Percentiles rank a stretch among this genome's conserved stretches.
Conservation (phyloP, 345 rosid species). For the Pelargonium nanum region DNA sequence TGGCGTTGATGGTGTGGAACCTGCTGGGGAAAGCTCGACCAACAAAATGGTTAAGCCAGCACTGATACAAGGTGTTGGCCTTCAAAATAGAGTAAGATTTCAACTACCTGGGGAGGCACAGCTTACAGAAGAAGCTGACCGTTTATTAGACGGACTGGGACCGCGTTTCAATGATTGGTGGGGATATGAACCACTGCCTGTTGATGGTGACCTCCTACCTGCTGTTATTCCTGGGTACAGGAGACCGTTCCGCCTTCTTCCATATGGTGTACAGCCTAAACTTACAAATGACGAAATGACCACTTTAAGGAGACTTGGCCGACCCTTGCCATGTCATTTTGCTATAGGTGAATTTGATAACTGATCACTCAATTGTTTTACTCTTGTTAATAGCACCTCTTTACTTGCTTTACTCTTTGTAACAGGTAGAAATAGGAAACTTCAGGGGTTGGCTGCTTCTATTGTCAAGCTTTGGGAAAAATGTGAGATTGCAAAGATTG, state of each 20-base stretch:
- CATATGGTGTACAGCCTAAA: constrained; percentile 64
- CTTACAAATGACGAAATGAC: constrained; percentile 93
- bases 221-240: constrained; percentile 64
- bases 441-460: constrained; percentile 77
- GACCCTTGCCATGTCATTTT: constrained; percentile 86
- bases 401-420: constrained; percentile 13
- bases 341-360: constrained; percentile 47
- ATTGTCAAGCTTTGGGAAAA: constrained; percentile 88
- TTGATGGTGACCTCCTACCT: constrained; percentile 89
- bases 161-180: constrained; percentile 90
- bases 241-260: constrained; percentile 91
- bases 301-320: constrained; percentile 74
- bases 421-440: constrained; percentile 80
- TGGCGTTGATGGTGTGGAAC: constrained; percentile 11
- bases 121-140: constrained; percentile 64
- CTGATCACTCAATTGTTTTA: constrained; percentile 6
- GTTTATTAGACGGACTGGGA: constrained; percentile 74
- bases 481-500: constrained; percentile 92
- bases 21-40: constrained; percentile 17
- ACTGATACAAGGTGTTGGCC: constrained; percentile 58
- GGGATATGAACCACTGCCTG: constrained; percentile 90
- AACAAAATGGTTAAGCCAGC: constrained; percentile 21
- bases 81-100: constrained; percentile 64
- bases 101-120: constrained; percentile 71
- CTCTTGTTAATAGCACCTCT: neutral